Conservation (phyloP, 495 filamentous ascomycete genomes). For the Podospora pseudopauciseta region DNA sequence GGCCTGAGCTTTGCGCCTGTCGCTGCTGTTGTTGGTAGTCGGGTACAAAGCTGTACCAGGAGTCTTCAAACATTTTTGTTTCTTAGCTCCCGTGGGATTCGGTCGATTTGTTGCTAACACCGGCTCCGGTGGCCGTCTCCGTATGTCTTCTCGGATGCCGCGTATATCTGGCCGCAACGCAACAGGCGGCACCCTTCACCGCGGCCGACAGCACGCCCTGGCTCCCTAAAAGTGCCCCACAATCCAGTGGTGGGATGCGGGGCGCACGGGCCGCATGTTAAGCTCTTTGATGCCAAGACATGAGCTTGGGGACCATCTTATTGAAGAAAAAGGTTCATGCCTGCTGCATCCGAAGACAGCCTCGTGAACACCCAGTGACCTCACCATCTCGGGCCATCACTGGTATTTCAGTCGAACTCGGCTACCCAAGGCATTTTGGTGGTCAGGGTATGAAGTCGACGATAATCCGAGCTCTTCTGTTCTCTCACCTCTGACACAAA, state of each 20-base stretch:
- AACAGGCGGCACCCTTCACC: not conserved
- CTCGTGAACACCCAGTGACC: not conserved
- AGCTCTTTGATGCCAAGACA: conserved; percentile 1
- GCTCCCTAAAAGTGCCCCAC: not conserved
- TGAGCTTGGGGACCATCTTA: not conserved
- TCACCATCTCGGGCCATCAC: not conserved
- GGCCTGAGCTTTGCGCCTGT: conserved; percentile 40
- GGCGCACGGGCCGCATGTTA: not conserved
- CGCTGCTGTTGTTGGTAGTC: conserved; percentile 46
- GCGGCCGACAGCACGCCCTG: not conserved
- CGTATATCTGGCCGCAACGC: not conserved
- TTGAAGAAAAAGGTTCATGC: conserved; percentile 8
- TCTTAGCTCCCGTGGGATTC: not conserved
- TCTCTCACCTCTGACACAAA: not conserved
- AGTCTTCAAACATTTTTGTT: conserved; percentile 65
- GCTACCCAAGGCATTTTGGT: not conserved
- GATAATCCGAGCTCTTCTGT: not conserved
- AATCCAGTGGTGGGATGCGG: not conserved
- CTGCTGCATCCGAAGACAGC: not conserved
- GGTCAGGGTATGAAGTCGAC: not conserved
- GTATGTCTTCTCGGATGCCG: not conserved
- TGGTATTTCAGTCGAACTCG: not conserved
- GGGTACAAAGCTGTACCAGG: conserved; percentile 66
- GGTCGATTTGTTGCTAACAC: not conserved
- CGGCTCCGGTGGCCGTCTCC: not conserved